Evolutionary conservation across 2,329 filamentous ascomycete species (phyloP).

Genomic region (Fusarium ambrosium): DNA sequence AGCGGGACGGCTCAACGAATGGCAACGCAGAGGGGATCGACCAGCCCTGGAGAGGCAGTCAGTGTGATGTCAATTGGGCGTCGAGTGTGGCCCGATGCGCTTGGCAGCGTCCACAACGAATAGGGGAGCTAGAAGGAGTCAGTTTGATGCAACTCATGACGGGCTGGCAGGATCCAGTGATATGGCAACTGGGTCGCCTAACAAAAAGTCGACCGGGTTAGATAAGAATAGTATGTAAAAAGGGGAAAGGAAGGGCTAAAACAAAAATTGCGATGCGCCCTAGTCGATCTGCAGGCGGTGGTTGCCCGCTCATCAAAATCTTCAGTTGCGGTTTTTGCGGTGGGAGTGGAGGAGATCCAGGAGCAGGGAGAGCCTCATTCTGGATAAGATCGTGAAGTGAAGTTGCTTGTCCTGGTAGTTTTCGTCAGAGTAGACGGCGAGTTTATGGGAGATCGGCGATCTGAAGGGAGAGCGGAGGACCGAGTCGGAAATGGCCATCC

Average conservation of each 20-base stretch:
- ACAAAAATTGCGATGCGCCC: slow-evolving; percentile 20
- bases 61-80: slow-evolving; percentile 45
- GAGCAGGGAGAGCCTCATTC: slow-evolving; percentile 13
- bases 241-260: slow-evolving; percentile 4
- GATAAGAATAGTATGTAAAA: slow-evolving; percentile 13
- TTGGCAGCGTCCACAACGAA: slow-evolving; percentile 37
- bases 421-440: slow-evolving; percentile 22
- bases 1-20: slow-evolving; percentile 35
- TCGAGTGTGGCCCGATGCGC: slow-evolving; percentile 30
- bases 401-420: slow-evolving; percentile 16
- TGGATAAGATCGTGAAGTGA: slow-evolving; percentile 12
- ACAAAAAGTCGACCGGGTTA: slow-evolving; percentile 4
- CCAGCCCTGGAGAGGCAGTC: slow-evolving; percentile 26
- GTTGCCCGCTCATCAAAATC: slow-evolving; percentile 29
- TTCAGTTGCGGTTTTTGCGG: slow-evolving; percentile 16
- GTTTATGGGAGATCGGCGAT: slow-evolving; percentile 41
- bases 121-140: slow-evolving; percentile 34
- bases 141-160: slow-evolving; percentile 30
- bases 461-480: slow-evolving; percentile 35
- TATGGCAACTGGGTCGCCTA: slow-evolving; percentile 13
- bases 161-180: slow-evolving; percentile 13
- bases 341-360: slow-evolving; percentile 3
- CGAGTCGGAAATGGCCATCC: slow-evolving; percentile 16
- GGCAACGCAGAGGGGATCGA: slow-evolving; percentile 12
- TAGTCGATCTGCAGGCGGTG: background rate